phyloP scores from a whole-genome alignment of 495 filamentous ascomycete species.

The Podospora pseudocomata region DNA sequence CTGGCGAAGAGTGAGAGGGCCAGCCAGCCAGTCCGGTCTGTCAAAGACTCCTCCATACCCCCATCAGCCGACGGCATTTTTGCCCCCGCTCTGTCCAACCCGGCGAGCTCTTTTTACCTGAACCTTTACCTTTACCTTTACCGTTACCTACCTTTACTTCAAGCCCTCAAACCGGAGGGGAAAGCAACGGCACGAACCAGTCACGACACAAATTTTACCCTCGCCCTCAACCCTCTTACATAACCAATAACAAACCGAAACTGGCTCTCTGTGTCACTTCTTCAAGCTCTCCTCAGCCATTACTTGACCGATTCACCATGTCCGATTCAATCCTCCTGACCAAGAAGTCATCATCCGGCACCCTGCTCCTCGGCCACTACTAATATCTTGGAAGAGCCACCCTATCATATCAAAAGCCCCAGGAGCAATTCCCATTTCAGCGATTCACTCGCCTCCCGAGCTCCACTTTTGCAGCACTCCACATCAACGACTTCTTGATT shows the following conservation, averaged over 20 bases:
- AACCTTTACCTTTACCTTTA: too few relatives aligned
- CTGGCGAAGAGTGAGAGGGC: neutral
- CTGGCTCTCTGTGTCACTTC: neutral
- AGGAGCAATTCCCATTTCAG: neutral
- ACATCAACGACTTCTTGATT: slow-evolving; percentile 16
- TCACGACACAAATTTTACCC: neutral
- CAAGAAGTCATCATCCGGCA: slow-evolving; percentile 17
- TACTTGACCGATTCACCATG: slow-evolving; percentile 15
- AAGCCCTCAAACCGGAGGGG: neutral
- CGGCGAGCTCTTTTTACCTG: neutral
- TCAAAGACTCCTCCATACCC: slow-evolving; percentile 9
- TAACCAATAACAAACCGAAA: slow-evolving; percentile 4
- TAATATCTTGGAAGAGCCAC: slow-evolving; percentile 6
- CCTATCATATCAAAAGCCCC: neutral
- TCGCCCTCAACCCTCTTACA: neutral
- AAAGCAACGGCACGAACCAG: too few relatives aligned
- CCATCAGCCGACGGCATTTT: slow-evolving; percentile 22
- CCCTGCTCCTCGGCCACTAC: slow-evolving; percentile 17
- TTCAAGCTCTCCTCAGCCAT: slow-evolving; percentile 3
- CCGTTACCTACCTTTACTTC: neutral
- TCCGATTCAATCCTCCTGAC: slow-evolving; percentile 17
- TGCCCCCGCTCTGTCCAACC: slow-evolving; percentile 12
- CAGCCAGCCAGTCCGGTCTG: neutral
- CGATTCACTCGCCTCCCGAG: slow-evolving; percentile 9
- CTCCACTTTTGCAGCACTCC: slow-evolving; percentile 5